Evolutionary conservation across 139 green algal genomes (phyloP).

Genomic region (Tetraselmis striata): DNA sequence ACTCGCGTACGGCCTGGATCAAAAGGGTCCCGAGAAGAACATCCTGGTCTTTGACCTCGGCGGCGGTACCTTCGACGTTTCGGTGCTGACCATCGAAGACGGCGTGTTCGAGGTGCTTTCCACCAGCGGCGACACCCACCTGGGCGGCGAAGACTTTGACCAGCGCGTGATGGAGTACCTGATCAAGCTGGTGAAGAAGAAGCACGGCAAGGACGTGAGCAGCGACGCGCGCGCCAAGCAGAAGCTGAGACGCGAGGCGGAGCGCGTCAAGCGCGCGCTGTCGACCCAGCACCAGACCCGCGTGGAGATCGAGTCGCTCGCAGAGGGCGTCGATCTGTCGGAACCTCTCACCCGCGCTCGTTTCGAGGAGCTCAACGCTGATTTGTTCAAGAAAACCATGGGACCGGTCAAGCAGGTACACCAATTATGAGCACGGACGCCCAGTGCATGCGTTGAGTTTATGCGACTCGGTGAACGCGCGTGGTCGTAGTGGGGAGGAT

Average conservation of each 20-base stretch:
- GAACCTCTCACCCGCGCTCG: constrained; percentile 49
- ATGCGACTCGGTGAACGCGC: too few relatives aligned
- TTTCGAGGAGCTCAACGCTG: constrained; percentile 58
- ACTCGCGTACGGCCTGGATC: constrained; percentile 92
- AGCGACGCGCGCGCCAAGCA: constrained; percentile 83
- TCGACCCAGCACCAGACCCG: constrained; percentile 85
- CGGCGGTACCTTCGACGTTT: too few relatives aligned
- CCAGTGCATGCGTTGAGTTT: too few relatives aligned
- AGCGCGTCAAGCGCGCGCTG: constrained; percentile 97
- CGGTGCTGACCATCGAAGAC: constrained; percentile 95
- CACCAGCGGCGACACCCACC: constrained; percentile 92
- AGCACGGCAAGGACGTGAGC: constrained; percentile 88
- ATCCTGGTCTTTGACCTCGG: constrained; percentile 99
- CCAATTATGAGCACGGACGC: too few relatives aligned
- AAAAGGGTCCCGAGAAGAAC: constrained; percentile 83
- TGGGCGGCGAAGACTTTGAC: constrained; percentile 99
- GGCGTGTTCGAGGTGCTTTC: constrained; percentile 81
- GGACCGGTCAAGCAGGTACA: constrained; percentile 39
- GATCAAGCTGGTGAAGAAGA: constrained; percentile 98
- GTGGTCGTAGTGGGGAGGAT: too few relatives aligned
- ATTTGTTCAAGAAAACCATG: constrained; percentile 59
- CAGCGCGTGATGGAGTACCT: constrained; percentile 98
- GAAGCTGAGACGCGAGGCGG: constrained; percentile 92
- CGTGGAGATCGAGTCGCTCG: constrained; percentile 50
- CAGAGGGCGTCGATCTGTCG: constrained; percentile 45